Percentiles rank a stretch among this genome's conserved stretches.
These are phyloP conservation scores for Tagetes patula DNA, from an alignment of 129 eudicot species.

Conservation along the genomic window DNA sequence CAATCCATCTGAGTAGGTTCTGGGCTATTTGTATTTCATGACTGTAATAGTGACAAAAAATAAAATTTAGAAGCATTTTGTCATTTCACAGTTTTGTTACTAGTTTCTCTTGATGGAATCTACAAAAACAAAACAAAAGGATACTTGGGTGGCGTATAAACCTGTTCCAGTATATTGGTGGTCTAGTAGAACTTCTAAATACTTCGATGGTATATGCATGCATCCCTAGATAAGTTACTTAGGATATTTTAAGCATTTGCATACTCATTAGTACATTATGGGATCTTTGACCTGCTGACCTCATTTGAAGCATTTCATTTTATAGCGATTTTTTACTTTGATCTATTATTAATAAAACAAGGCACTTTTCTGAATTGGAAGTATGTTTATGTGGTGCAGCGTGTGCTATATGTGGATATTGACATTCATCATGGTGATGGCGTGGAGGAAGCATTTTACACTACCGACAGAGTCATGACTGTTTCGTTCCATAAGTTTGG, in stretches of 20 bases:
- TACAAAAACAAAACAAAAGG: not conserved
- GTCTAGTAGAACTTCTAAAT: not conserved
- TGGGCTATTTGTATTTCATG: not conserved
- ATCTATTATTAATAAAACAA: not conserved
- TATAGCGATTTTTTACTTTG: not conserved
- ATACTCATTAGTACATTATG: not conserved
- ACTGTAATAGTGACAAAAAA: not conserved
- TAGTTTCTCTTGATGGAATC: not conserved
- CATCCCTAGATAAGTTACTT: not conserved
- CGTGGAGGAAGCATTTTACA: slow-evolving; percentile 96
- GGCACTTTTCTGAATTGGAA: not conserved
- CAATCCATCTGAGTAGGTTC: not conserved
- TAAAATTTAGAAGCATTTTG: not conserved
- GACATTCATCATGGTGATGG: slow-evolving; percentile 99
- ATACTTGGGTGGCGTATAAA: not conserved
- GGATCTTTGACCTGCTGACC: not conserved
- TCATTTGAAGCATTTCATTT: not conserved
- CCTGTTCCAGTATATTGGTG: not conserved
- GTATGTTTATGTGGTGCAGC: slow-evolving; percentile 49
- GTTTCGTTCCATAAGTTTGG: slow-evolving; percentile 97
- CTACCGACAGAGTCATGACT: slow-evolving; percentile 94
- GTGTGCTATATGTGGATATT: slow-evolving; percentile 91
- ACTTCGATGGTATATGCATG: not conserved
- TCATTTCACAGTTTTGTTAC: not conserved
- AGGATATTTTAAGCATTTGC: not conserved